These are phyloP conservation scores for Apiospora koreana DNA, from an alignment of 2,329 filamentous ascomycete genomes.

Conservation along the genomic window DNA sequence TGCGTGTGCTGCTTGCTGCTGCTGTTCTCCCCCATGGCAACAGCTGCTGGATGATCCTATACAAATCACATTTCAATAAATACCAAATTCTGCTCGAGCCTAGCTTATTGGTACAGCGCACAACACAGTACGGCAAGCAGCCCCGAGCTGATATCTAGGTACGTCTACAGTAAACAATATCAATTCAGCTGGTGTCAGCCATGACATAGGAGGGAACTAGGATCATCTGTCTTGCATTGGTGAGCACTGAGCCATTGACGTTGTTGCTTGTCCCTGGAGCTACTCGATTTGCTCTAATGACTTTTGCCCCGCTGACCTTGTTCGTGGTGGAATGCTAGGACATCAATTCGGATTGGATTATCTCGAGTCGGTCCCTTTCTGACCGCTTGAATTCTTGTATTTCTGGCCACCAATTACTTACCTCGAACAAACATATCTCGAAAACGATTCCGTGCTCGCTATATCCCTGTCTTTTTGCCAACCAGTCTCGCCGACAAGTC, in stretches of 20 bases:
- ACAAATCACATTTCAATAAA: neutral
- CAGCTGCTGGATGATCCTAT: neutral
- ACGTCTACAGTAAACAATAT: neutral
- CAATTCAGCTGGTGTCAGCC: neutral
- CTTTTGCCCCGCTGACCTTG: conserved; percentile 1
- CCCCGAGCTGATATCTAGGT: neutral
- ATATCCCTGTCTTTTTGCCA: neutral
- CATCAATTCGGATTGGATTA: conserved; percentile 2
- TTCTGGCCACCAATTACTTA: neutral
- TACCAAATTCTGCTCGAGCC: neutral
- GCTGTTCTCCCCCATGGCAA: neutral
- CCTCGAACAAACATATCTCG: neutral
- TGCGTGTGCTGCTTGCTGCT: neutral
- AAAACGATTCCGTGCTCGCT: neutral
- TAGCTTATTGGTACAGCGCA: neutral
- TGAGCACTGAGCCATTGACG: conserved; percentile 6
- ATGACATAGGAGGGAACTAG: neutral
- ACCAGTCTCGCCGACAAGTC: neutral
- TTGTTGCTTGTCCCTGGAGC: conserved; percentile 5
- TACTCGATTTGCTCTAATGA: conserved; percentile 7
- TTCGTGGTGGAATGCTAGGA: conserved; percentile 7
- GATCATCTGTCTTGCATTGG: neutral
- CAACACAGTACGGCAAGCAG: neutral
- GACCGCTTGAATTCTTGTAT: neutral
- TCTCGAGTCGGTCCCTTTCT: neutral